Evolutionary conservation across 1,284 basidiomycete genomes (phyloP).

Genomic region (Meira miltonrushii): DNA sequence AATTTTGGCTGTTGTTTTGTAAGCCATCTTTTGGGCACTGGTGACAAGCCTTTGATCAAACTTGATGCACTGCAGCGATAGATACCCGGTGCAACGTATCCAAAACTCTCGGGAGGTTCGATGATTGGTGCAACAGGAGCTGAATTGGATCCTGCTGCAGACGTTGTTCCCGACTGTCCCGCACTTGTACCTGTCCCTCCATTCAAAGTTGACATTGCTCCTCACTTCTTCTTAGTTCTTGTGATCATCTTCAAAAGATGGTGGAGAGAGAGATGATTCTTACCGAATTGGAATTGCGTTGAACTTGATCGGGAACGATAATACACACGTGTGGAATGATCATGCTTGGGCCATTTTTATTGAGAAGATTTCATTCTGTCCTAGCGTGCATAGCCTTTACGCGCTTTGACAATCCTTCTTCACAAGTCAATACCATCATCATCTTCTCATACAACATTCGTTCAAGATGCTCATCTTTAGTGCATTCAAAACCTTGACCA

Average conservation of each 20-base stretch:
- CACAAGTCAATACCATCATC: too few relatives aligned
- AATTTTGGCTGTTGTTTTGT: background rate
- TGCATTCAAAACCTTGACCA: conserved; percentile 98
- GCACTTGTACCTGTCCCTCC: background rate
- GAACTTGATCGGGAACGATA: too few relatives aligned
- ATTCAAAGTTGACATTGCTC: background rate
- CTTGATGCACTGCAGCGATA: conserved; percentile 26
- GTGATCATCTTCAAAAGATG: background rate
- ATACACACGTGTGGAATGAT: too few relatives aligned
- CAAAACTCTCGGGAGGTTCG: conserved; percentile 35
- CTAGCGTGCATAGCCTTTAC: too few relatives aligned
- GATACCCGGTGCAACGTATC: conserved; percentile 40
- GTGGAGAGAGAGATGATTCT: too few relatives aligned
- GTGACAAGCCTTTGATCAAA: conserved; percentile 3
- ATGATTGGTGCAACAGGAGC: conserved; percentile 20
- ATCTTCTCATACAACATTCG: too few relatives aligned
- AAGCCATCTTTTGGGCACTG: background rate
- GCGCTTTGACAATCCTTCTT: too few relatives aligned
- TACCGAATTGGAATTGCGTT: too few relatives aligned
- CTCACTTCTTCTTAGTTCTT: background rate
- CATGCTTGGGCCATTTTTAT: too few relatives aligned
- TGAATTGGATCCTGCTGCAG: background rate
- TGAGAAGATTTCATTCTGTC: too few relatives aligned
- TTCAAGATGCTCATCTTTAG: conserved; percentile 80
- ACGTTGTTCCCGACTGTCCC: background rate